These are phyloP conservation scores for Cytospora paraplurivora DNA, from an alignment of 2,329 filamentous ascomycete species.

Conservation along the genomic window DNA sequence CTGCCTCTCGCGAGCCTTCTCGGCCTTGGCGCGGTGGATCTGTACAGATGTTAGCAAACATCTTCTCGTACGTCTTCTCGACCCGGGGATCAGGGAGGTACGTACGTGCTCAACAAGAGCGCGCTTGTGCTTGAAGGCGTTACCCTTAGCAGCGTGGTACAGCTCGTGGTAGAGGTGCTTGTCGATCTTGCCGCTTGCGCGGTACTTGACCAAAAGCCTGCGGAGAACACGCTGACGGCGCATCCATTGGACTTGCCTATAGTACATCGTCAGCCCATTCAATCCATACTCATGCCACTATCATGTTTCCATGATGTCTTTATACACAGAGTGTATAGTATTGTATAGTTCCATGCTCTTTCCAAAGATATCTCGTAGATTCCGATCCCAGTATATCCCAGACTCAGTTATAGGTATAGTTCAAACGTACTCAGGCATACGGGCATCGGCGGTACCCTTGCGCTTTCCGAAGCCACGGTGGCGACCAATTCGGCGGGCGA, in stretches of 20 bases:
- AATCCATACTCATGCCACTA: neutral
- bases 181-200: conserved; percentile 99
- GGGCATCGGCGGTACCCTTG: conserved; percentile 99
- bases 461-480: conserved; percentile 99
- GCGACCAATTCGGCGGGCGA: conserved; percentile 90
- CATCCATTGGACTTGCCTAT: conserved; percentile 98
- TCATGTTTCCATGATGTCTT: neutral
- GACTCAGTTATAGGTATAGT: neutral
- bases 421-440: conserved; percentile 90
- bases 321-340: neutral
- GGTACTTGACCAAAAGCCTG: conserved; percentile 99
- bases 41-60: conserved; percentile 43
- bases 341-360: conserved; percentile 18
- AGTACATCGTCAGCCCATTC: conserved; percentile 35
- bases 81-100: conserved; percentile 38
- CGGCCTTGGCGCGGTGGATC: conserved; percentile 99
- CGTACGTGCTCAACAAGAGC: conserved; percentile 99
- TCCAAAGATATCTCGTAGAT: neutral
- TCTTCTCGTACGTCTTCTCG: neutral
- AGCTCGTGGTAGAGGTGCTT: conserved; percentile 99
- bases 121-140: conserved; percentile 99
- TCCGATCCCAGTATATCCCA: conserved; percentile 6
- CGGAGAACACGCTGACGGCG: conserved; percentile 98
- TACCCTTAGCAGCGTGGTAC: conserved; percentile 99
- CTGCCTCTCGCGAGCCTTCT: conserved; percentile 93